Evolutionary conservation across 192 early-diverging fungal genomes (phyloP).

Genomic region (Glomus cerebriforme): DNA sequence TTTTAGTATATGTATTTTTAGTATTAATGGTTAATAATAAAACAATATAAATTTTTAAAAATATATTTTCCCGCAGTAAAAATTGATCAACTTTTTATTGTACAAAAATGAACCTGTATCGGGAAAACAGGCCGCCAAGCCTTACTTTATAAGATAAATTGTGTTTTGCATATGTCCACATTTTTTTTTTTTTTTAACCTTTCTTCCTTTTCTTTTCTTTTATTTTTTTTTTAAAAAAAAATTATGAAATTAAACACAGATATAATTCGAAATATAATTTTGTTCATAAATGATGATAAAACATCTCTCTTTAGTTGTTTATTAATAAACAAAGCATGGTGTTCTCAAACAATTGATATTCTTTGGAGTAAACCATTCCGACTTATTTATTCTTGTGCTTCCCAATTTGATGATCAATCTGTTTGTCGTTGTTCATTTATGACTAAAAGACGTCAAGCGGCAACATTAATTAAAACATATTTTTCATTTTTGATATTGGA

Average conservation of each 20-base stretch:
- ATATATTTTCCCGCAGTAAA: too few species aligned
- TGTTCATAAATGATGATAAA: background rate
- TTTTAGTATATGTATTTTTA: too few species aligned
- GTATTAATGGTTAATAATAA: too few species aligned
- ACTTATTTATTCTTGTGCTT: background rate
- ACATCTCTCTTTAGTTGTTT: background rate
- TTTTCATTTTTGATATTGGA: background rate
- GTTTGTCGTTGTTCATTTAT: too few species aligned
- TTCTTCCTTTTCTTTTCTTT: background rate
- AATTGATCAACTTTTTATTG: too few species aligned
- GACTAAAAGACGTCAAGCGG: background rate
- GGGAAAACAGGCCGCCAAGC: too few species aligned
- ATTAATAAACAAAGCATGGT: background rate
- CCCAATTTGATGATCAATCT: background rate
- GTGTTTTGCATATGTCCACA: too few species aligned
- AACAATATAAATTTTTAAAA: too few species aligned
- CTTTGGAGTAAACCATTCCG: slow-evolving; percentile 4
- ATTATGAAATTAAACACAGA: background rate
- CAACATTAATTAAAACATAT: background rate
- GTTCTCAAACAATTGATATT: background rate
- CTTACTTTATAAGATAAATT: too few species aligned
- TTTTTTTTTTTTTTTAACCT: too few species aligned
- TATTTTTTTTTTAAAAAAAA: background rate
- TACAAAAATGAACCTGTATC: too few species aligned
- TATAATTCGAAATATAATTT: background rate